phyloP scores from a whole-genome alignment of 192 early-diverging fungal genomes.

The Lobosporangium transversale region DNA sequence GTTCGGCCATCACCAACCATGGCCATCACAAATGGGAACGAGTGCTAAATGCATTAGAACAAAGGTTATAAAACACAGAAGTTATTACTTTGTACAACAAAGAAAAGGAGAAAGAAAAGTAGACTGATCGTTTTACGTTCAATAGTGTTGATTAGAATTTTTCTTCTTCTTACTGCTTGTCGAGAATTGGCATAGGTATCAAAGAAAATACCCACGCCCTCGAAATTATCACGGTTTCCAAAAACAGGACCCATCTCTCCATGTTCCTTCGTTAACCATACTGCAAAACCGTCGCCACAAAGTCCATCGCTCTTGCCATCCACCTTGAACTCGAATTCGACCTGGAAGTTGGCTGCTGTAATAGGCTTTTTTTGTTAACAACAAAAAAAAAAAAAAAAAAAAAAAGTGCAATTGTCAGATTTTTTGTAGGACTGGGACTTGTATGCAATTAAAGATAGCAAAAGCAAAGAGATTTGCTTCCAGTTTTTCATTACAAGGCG shows the following conservation, averaged over 20 bases:
- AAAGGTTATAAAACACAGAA: slow-evolving; percentile 63
- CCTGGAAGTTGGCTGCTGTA: slow-evolving; percentile 72
- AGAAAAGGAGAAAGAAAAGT: no score
- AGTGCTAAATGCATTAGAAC: slow-evolving; percentile 70
- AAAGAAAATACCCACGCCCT: slow-evolving; percentile 94
- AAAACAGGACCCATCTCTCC: slow-evolving; percentile 83
- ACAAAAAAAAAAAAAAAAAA: slow-evolving; percentile 2
- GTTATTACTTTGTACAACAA: background rate
- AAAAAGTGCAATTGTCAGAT: background rate
- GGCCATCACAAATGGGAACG: slow-evolving; percentile 90
- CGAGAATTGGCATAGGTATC: slow-evolving; percentile 94
- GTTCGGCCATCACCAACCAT: slow-evolving; percentile 95
- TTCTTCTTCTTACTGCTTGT: slow-evolving; percentile 53
- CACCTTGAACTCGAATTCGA: slow-evolving; percentile 96
- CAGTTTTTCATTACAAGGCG: slow-evolving; percentile 54
- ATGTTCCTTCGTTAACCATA: slow-evolving; percentile 91
- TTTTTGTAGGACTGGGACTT: background rate
- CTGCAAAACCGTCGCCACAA: slow-evolving; percentile 95
- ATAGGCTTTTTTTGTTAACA: slow-evolving; percentile 62
- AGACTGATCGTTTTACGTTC: no score
- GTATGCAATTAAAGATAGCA: background rate
- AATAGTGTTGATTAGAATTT: no score
- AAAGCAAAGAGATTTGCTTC: background rate
- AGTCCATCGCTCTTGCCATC: slow-evolving; percentile 77
- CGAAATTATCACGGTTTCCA: slow-evolving; percentile 88